Evolutionary conservation across 495 filamentous ascomycete species (phyloP), one percentile per base, ranked within the genome.

Genomic region (Xylaria acuta): DNA sequence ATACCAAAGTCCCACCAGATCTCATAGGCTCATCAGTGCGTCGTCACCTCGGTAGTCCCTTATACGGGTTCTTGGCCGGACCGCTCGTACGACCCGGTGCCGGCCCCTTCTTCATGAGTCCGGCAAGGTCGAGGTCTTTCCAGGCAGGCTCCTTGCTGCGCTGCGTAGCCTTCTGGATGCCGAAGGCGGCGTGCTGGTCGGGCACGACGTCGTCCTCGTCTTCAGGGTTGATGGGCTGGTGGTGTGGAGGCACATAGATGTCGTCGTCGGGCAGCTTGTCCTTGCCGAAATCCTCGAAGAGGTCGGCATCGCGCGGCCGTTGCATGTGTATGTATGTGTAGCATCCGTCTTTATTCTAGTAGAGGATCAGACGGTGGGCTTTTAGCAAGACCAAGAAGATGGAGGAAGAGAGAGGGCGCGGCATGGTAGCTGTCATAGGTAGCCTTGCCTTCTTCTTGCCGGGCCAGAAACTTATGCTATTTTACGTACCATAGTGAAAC

Each of bases 201-300:
- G 96, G 96, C 14, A 99, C 95, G 5, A 99, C 92, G 74, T 98
- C 96, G 76, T 99, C 96, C 82, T 99, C 96, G 79, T 99, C 96
- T 82, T 98, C 96, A 0, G 96, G 96, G 81, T 98, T 98, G 60
- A 94, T 86, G 1, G 96, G 96, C 80, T 97, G 94, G 81, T 94
- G 90, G 69, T 98, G 93, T 2, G 92, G 92, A 9, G 92, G 89
- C 5, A 99, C 92, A 84, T 94, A 94, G 81, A 99, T 93, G 67
- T 97, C 93, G 76, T 91, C 89, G 67, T 85, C 81, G n/a, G 89
- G 89, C 49, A 91, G 83, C 78, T 86, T 87, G 80, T 91, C 89
- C 77, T 87, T 87, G 83, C 88, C 89, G 75, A 94, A 94, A 80
- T 95, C 93, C 87, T 98, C 96, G 78, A 97, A 94, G 75, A 95